Base-by-base conservation (phyloP, 2,329 filamentous ascomycete species). In the Fragosphaeria purpurea region DNA sequence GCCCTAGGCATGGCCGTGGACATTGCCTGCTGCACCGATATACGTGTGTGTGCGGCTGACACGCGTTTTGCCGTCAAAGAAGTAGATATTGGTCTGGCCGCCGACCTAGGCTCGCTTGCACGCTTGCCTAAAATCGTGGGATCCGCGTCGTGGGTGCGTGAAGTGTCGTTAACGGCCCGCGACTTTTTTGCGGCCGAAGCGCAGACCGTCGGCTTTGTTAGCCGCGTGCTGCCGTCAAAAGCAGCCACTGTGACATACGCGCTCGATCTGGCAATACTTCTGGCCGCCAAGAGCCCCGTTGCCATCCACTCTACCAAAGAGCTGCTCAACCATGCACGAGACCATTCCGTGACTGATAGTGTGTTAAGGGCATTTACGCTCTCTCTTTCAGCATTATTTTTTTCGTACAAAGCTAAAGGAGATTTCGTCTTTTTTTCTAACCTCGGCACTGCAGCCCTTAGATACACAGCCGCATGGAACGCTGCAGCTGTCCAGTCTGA, bases 401-500 rank as follows among this genome's bases (percentile, higher is more conserved):
- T 47, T 30, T 22, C 35, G 7, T 37, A 37, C 35, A 11, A 37
- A 37, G 39, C 50, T 37, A 34, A 31, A 22, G 22, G 22, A 22
- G 22, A 22, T 22, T 22, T 22, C 42, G 7, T 4, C 32, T 12
- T 32, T 10, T 34, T 52, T n/a, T 48, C 46, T 22, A 22, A 22
- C 22, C 22, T 33, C 31, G 7, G 35, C 47, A 12, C 7, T 8
- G 13, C 56, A 83, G 81, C 82, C 44, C 68, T 97, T 64, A 79
- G 80, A 52, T 96, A 95, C 66, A 95, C 90, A 4, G 76, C 80
- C 9, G 76, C 93, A 1, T 96, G 90, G 91, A 97, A 97, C 63
- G 78, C 81, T 59, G 85, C 82, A 3, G 86, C 86, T 61, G 63
- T 95, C 59, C 90, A 96, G 71, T 86, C 87, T 6, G 71, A 74